These are phyloP conservation scores for Sarcocystis neurona DNA, from an alignment of 169 alveolate genomes.

Conservation along the genomic window DNA sequence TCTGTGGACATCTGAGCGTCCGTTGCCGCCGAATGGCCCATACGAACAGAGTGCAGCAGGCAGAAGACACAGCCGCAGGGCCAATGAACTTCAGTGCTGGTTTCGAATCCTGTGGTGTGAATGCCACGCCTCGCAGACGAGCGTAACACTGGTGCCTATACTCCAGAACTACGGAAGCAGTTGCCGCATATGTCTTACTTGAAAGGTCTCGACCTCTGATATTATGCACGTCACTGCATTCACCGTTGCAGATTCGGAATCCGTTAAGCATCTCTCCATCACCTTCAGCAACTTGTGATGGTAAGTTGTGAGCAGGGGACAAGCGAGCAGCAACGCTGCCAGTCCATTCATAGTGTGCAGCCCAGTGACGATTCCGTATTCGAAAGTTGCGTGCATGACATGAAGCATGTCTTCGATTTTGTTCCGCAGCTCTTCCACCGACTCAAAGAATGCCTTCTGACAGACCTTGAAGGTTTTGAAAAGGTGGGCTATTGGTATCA, in stretches of 20 bases:
- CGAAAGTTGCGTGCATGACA: conserved; percentile 7
- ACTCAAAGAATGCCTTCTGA: conserved; percentile 37
- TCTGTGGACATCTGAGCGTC: too few species aligned
- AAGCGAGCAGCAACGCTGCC: conserved; percentile 34
- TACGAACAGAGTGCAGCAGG: too few species aligned
- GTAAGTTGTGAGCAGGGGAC: conserved; percentile 16
- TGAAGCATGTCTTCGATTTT: conserved; percentile 38
- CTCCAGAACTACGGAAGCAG: too few species aligned
- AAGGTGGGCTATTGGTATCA: too few species aligned
- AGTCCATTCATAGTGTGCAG: conserved; percentile 8
- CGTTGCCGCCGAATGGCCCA: too few species aligned
- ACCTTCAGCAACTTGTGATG: conserved; percentile 40
- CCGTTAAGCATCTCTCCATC: conserved; percentile 27
- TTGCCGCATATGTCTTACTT: too few species aligned
- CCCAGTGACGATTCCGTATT: neutral
- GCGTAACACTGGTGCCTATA: too few species aligned
- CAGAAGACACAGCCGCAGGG: too few species aligned
- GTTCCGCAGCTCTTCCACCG: conserved; percentile 22
- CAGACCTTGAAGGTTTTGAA: conserved; percentile 13
- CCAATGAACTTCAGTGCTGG: too few species aligned
- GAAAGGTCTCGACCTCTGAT: conserved; percentile 11
- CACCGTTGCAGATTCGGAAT: conserved; percentile 21
- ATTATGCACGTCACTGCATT: neutral
- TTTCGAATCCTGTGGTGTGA: too few species aligned
- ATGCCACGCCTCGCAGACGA: too few species aligned